Base-by-base conservation (phyloP, 768 basidiomycete genomes). In the Tylopilus felleus region DNA sequence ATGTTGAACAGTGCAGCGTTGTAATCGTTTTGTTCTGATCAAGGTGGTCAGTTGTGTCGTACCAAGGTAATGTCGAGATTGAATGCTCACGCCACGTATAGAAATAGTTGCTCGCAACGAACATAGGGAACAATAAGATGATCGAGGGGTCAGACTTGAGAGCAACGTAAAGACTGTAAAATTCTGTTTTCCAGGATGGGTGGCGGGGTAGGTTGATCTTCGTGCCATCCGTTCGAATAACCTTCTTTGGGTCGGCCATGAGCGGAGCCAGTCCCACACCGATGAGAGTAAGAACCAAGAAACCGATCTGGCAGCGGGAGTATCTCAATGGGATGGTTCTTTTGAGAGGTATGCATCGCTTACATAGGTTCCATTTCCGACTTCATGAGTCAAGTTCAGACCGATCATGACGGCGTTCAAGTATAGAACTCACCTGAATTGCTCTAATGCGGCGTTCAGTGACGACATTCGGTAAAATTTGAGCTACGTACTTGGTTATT, bases 51-150 rank as follows among this genome's bases (percentile, higher is more conserved):
- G 41, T 25, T 55, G n/a, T 13, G 10, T 47, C 39, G 23, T 31
- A 17, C 25, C 17, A 41, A 42, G 19, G 2, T 19, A 22, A 23
- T 5, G 8, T 33, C n/a, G 39, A 29, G 8, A 35, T 27, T 21
- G 21, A 17, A 28, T 22, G 69, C 84, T 64, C 56, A 88, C 87
- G 88, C 87, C 87, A 91, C 3, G 89, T 85, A 65, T 90, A 90
- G 72, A 90, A 90, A 80, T 86, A 91, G 67, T 91, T 91, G 39
- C 84, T 86, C 8, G 86, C 82, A 51, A 90, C 82, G 71, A 92
- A 91, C 85, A 92, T 88, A 13, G 90, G 91, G 75, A 93, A 88
- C 19, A 92, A 77, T 5, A 90, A 72, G 16, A 91, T 55, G 60
- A 93, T 82, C 71, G 77, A 75, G 0, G 87, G 88, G 62, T 93